These are phyloP conservation scores for Periconia macrospinosa DNA, from an alignment of 2,329 filamentous ascomycete genomes.

Conservation along the genomic window DNA sequence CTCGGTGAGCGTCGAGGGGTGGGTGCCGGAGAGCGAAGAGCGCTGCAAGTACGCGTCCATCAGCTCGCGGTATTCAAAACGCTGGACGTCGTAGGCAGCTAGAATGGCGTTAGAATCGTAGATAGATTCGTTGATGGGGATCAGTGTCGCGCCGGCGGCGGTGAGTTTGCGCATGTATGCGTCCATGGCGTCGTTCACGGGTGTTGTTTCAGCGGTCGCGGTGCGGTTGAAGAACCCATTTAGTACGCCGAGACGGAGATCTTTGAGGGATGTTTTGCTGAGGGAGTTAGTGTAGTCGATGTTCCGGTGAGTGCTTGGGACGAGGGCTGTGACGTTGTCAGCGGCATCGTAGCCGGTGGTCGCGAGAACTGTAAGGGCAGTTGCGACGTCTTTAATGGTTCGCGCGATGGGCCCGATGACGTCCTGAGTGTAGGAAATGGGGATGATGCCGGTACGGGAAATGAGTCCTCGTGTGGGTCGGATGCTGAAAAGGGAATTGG, in stretches of 20 bases:
- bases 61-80: slow-evolving; percentile 60
- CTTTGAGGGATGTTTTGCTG: slow-evolving; percentile 36
- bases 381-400: slow-evolving; percentile 54
- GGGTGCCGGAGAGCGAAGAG: slow-evolving; percentile 45
- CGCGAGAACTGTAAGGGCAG: slow-evolving; percentile 57
- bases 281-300: slow-evolving; percentile 54
- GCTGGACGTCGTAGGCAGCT: slow-evolving; percentile 60
- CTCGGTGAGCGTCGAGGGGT: slow-evolving; percentile 51
- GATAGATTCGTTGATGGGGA: slow-evolving; percentile 52
- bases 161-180: slow-evolving; percentile 50
- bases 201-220: slow-evolving; percentile 55
- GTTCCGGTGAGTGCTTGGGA: slow-evolving; percentile 45
- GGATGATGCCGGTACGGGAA: slow-evolving; percentile 55
- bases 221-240: slow-evolving; percentile 63
- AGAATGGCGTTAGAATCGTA: slow-evolving; percentile 58
- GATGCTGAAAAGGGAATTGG: slow-evolving; percentile 63
- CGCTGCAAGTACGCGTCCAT: slow-evolving; percentile 60
- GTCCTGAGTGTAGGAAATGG: slow-evolving; percentile 61
- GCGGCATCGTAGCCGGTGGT: slow-evolving; percentile 52
- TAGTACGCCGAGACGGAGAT: slow-evolving; percentile 53
- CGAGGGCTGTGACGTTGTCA: slow-evolving; percentile 57
- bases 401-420: slow-evolving; percentile 58
- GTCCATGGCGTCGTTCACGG: slow-evolving; percentile 59
- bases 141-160: slow-evolving; percentile 52
- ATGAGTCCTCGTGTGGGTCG: slow-evolving; percentile 60